phyloP scores from a whole-genome alignment of 495 filamentous ascomycete species.

The Penicillium bialowiezense region DNA sequence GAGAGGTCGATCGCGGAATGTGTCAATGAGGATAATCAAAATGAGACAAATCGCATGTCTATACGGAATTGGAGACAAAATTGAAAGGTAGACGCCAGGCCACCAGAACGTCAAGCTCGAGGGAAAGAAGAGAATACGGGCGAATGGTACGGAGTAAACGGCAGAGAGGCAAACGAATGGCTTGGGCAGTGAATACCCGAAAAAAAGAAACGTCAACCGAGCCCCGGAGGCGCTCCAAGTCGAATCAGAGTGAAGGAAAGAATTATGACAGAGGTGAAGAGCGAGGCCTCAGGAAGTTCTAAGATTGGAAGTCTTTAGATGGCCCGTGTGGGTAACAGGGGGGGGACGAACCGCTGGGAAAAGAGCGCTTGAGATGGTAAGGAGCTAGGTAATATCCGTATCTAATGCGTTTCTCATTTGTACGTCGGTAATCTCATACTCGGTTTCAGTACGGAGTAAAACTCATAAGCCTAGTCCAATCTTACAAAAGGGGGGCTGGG shows the following conservation, averaged over 20 bases:
- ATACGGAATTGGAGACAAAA: background rate
- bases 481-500: background rate
- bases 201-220: slow-evolving; percentile 20
- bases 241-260: slow-evolving; percentile 10
- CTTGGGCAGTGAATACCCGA: slow-evolving; percentile 23
- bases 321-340: slow-evolving; percentile 17
- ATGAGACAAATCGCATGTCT: slow-evolving; percentile 14
- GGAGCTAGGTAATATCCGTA: too few relatives aligned
- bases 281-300: slow-evolving; percentile 11
- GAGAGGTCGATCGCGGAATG: slow-evolving; percentile 21
- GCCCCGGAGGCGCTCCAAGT: slow-evolving; percentile 18
- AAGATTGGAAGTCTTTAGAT: slow-evolving; percentile 8
- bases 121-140: slow-evolving; percentile 18
- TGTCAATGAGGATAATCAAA: slow-evolving; percentile 16
- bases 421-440: background rate
- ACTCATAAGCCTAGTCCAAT: too few relatives aligned
- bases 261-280: slow-evolving; percentile 6
- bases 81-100: slow-evolving; percentile 16
- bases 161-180: slow-evolving; percentile 41
- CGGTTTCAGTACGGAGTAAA: too few relatives aligned
- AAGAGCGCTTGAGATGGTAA: background rate
- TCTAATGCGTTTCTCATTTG: too few relatives aligned
- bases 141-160: too few relatives aligned
- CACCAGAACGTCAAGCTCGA: slow-evolving; percentile 19
- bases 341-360: slow-evolving; percentile 7